Conservation (phyloP, 1,139 yeast species). For the Yamadazyma atmosphaerica region DNA sequence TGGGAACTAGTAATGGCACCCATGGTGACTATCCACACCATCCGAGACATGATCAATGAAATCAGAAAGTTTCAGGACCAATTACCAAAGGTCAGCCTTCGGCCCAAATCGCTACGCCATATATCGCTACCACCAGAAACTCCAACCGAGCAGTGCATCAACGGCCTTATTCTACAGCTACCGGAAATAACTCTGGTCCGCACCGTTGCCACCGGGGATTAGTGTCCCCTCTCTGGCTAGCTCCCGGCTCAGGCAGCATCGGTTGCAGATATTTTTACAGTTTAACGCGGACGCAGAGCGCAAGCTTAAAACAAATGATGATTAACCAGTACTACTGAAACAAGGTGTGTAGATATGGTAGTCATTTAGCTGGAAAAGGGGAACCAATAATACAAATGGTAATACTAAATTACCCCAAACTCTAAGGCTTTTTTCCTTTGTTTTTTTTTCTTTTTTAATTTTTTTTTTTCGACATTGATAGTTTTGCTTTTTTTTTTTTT, state of each 20-base stretch:
- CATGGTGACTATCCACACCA: too few species aligned
- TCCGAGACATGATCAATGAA: too few species aligned
- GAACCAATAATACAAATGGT: conserved; percentile 1
- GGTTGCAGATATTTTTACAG: not conserved
- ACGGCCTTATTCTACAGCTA: too few species aligned
- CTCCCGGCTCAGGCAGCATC: not conserved
- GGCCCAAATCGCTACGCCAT: too few species aligned
- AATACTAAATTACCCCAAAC: conserved; percentile 1
- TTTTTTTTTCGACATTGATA: not conserved
- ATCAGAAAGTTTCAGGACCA: too few species aligned
- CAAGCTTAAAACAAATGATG: not conserved
- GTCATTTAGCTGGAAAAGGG: not conserved
- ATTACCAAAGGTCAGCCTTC: too few species aligned
- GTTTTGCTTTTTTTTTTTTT: not conserved
- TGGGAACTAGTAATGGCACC: too few species aligned
- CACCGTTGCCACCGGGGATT: too few species aligned
- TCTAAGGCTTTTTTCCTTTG: not conserved
- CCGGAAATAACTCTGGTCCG: not conserved
- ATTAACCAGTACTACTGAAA: not conserved
- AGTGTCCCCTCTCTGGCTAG: too few species aligned
- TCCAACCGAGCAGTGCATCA: too few species aligned
- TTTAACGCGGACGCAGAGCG: not conserved
- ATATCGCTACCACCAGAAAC: too few species aligned
- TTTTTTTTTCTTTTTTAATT: not conserved
- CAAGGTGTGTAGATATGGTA: not conserved